Evolutionary conservation across 73 alveolate genomes (phyloP).

Genomic region (Durusdinium trenchii): DNA sequence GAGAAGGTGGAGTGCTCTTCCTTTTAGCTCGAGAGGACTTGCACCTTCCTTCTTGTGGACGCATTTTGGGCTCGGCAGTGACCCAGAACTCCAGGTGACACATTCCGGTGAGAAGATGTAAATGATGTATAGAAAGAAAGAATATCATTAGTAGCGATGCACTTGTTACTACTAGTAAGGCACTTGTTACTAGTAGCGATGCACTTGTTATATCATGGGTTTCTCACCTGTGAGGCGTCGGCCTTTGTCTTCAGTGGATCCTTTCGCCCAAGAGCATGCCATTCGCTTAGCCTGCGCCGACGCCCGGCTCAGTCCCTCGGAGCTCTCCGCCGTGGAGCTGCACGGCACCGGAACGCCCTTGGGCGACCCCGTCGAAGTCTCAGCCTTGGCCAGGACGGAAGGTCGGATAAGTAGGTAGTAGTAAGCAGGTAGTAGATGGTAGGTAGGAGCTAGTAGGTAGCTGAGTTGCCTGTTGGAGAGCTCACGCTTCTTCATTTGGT

Average conservation of each 20-base stretch:
- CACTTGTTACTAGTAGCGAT: too few species aligned
- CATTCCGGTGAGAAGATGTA: neutral
- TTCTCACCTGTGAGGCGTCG: neutral
- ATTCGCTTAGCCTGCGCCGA: neutral
- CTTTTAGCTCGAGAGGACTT: constrained; percentile 9
- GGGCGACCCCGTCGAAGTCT: constrained; percentile 63
- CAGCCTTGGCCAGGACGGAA: constrained; percentile 1
- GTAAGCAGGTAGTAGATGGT: neutral
- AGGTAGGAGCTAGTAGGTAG: too few species aligned
- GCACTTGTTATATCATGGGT: neutral
- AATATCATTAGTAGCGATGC: too few species aligned
- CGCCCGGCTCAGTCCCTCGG: neutral
- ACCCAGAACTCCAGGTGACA: constrained; percentile 49
- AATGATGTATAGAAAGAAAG: too few species aligned
- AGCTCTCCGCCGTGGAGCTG: constrained; percentile 40
- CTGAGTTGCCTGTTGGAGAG: too few species aligned
- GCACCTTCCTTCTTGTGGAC: neutral
- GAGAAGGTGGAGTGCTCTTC: constrained; percentile 54
- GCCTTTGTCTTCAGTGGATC: constrained; percentile 74
- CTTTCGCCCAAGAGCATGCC: constrained; percentile 49
- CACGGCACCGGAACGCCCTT: constrained; percentile 66
- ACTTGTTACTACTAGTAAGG: too few species aligned
- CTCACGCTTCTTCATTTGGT: neutral
- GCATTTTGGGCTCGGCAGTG: constrained; percentile 56
- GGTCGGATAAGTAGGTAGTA: neutral